phyloP scores from a whole-genome alignment of 345 rosid genomes.

The Salix exigua region DNA sequence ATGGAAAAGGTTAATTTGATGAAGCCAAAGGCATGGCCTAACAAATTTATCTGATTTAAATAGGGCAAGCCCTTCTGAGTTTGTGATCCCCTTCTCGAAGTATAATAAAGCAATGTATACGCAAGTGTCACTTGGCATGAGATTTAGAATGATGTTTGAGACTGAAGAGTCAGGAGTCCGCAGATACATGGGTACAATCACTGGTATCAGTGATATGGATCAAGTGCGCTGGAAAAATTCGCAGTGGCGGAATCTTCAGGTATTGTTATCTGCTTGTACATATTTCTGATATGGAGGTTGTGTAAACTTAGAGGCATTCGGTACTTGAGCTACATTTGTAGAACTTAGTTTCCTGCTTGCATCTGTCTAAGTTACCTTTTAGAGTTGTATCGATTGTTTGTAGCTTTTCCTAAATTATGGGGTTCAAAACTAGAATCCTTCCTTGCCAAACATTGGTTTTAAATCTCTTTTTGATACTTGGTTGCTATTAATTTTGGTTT shows the following conservation, averaged over 20 bases:
- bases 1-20: background rate
- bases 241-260: constrained; percentile 99
- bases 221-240: constrained; percentile 87
- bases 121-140: constrained; percentile 90
- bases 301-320: background rate
- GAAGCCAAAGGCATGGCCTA: constrained; percentile 18
- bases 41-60: constrained; percentile 23
- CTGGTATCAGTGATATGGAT: constrained; percentile 84
- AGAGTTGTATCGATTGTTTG: background rate
- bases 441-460: background rate
- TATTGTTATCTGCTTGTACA: constrained; percentile 18
- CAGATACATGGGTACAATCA: constrained; percentile 94
- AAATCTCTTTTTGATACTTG: background rate
- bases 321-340: background rate
- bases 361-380: background rate
- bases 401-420: background rate
- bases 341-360: background rate
- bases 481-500: background rate
- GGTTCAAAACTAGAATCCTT: background rate
- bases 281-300: background rate
- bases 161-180: constrained; percentile 96
- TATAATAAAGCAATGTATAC: constrained; percentile 80
- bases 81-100: constrained; percentile 94
- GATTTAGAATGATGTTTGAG: constrained; percentile 98
- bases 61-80: constrained; percentile 95